Conservation (phyloP, 1,284 basidiomycete species). For the Ustilago loliicola region DNA sequence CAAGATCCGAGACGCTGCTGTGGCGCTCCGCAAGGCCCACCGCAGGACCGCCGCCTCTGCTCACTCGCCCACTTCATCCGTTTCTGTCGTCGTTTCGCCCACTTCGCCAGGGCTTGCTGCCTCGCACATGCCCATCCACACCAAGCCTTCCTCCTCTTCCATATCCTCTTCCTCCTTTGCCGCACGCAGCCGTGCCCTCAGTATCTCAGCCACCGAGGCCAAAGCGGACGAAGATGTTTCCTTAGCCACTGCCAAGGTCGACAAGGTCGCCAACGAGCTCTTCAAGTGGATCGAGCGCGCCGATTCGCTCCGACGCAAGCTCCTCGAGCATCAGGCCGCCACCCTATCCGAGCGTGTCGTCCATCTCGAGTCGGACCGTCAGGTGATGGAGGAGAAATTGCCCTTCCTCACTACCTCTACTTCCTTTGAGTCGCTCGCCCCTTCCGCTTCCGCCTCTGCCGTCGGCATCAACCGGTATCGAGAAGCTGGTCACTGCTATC, state of each 20-base stretch:
- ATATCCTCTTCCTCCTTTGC: constrained; percentile 29
- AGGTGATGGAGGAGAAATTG: constrained; percentile 39
- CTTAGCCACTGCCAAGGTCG: constrained; percentile 52
- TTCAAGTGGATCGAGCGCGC: constrained; percentile 49
- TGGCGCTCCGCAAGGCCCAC: constrained; percentile 58
- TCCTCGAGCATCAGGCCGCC: constrained; percentile 61
- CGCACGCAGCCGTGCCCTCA: constrained; percentile 30
- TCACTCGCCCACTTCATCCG: constrained; percentile 33
- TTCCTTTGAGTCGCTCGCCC: constrained; percentile 47
- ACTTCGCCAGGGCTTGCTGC: constrained; percentile 21
- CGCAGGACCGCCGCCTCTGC: constrained; percentile 37
- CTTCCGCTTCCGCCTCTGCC: constrained; percentile 40
- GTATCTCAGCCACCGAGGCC: constrained; percentile 50
- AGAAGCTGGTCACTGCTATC: constrained; percentile 17
- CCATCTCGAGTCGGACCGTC: constrained; percentile 48
- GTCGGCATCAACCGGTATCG: constrained; percentile 35
- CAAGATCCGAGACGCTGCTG: constrained; percentile 59
- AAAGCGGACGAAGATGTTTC: constrained; percentile 55
- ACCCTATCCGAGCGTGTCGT: constrained; percentile 53
- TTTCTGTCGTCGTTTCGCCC: constrained; percentile 25
- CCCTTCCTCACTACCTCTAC: constrained; percentile 42
- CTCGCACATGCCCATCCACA: not conserved
- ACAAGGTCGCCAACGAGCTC: constrained; percentile 55
- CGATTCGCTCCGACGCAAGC: constrained; percentile 34
- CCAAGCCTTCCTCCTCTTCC: constrained; percentile 9